These are phyloP conservation scores for Bromus sterilis DNA, from an alignment of 176 grass and related monocot species.

Conservation along the genomic window DNA sequence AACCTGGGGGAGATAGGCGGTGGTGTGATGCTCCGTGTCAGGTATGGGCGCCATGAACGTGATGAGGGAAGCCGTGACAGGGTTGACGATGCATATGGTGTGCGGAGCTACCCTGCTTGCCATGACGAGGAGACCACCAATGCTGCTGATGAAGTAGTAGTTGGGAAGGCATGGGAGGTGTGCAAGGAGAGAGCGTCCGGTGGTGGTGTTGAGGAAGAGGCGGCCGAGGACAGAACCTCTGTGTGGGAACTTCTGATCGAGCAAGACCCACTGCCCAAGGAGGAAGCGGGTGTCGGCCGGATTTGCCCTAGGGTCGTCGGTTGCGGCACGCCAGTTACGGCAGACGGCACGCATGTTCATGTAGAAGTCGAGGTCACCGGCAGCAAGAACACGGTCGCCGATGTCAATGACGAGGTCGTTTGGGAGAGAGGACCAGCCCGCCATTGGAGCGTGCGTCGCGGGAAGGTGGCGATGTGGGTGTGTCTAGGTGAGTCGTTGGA, in stretches of 20 bases:
- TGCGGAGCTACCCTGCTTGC: not conserved
- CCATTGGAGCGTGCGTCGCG: not conserved
- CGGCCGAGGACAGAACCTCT: not conserved
- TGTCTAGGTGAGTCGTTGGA: no score
- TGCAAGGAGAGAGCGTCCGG: not conserved
- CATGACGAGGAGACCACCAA: not conserved
- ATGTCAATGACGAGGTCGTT: not conserved
- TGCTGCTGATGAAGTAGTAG: not conserved
- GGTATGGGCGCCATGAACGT: not conserved
- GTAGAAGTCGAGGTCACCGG: not conserved
- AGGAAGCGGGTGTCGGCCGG: not conserved
- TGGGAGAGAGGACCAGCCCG: not conserved
- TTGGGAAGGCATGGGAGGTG: not conserved
- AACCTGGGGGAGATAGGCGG: not conserved
- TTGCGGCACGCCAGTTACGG: constrained; percentile 1
- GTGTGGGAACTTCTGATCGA: not conserved
- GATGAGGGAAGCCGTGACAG: not conserved
- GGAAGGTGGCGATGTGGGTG: not conserved
- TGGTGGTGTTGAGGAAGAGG: constrained; percentile 9
- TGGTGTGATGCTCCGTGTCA: not conserved
- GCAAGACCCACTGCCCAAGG: not conserved
- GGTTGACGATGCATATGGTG: not conserved
- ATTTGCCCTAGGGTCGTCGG: not conserved
- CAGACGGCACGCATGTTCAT: constrained; percentile 16
- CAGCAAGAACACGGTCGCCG: not conserved